Percentiles rank a stretch among this genome's conserved stretches.
Conservation (phyloP, 306 rosid genomes). For the Castanea sativa region DNA sequence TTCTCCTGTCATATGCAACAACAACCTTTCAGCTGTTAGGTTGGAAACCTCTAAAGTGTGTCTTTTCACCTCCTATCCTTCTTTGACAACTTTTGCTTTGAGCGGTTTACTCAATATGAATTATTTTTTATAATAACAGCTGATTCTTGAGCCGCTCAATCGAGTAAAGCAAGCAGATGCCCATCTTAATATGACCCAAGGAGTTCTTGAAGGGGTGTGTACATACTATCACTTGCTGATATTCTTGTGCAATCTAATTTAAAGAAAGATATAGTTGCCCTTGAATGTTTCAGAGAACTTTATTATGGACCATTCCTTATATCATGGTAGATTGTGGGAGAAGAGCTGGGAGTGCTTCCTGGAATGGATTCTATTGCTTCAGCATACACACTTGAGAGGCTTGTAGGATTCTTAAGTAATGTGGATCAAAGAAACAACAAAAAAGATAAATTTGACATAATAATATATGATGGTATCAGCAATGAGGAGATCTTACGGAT, state of each 20-base stretch:
- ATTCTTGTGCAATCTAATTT: conserved; percentile 10
- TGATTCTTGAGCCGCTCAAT: conserved; percentile 81
- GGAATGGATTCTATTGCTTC: conserved; percentile 85
- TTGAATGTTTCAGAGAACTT: not conserved
- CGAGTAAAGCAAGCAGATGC: conserved; percentile 84
- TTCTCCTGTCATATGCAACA: conserved; percentile 54
- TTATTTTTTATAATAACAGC: conserved; percentile 42
- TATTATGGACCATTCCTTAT: conserved; percentile 11
- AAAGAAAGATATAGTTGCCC: conserved; percentile 2
- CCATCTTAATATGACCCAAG: conserved; percentile 82
- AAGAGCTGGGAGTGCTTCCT: conserved; percentile 92
- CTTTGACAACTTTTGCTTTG: conserved; percentile 13
- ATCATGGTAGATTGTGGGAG: conserved; percentile 74
- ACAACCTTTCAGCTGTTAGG: conserved; percentile 87
- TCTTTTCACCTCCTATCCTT: conserved; percentile 20
- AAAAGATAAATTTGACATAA: conserved; percentile 57
- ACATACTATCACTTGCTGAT: conserved; percentile 38
- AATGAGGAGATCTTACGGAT: conserved; percentile 78
- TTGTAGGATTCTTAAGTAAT: conserved; percentile 50
- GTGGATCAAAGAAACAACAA: conserved; percentile 38
- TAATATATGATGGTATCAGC: conserved; percentile 83
- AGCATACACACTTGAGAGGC: conserved; percentile 63
- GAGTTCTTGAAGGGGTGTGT: conserved; percentile 92
- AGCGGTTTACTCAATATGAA: conserved; percentile 12
- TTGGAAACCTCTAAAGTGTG: conserved; percentile 89